Conservation (phyloP, 2,329 filamentous ascomycete species). For the Cercospora berteroae region DNA sequence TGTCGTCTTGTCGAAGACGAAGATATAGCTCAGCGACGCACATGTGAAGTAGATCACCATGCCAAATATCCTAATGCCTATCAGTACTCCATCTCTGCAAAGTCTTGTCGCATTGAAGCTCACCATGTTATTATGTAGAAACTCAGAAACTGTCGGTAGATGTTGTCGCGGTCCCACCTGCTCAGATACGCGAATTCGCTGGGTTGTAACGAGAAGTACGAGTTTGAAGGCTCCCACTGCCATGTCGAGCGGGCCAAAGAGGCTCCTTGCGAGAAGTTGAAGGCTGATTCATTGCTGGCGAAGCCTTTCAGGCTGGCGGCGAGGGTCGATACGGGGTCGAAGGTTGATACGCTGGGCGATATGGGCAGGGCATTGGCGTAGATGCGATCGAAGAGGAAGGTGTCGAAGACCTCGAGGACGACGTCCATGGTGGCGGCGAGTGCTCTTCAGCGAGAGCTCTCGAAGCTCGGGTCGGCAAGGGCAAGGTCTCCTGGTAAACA, state of each 20-base stretch:
- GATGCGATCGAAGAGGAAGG: constrained; percentile 73
- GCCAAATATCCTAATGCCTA: constrained; percentile 74
- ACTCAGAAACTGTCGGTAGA: constrained; percentile 69
- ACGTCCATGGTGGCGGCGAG: constrained; percentile 71
- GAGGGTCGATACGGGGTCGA: constrained; percentile 50
- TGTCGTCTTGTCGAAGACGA: constrained; percentile 89
- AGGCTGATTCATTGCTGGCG: constrained; percentile 53
- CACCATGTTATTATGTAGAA: constrained; percentile 87
- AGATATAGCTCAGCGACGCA: constrained; percentile 76
- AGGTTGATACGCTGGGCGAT: constrained; percentile 51
- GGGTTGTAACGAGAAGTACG: constrained; percentile 68
- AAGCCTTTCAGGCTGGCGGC: constrained; percentile 47
- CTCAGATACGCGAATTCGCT: constrained; percentile 76
- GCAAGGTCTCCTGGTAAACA: neutral
- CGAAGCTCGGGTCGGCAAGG: constrained; percentile 9
- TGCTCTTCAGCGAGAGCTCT: neutral
- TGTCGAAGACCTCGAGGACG: constrained; percentile 81
- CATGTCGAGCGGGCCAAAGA: constrained; percentile 35
- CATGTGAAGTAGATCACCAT: constrained; percentile 80
- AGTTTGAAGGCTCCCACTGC: constrained; percentile 69
- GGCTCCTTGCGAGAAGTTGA: constrained; percentile 15
- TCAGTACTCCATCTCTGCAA: neutral
- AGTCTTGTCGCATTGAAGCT: constrained; percentile 16
- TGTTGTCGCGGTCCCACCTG: constrained; percentile 72
- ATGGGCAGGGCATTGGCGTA: constrained; percentile 71